Percentiles rank a stretch among this genome's conserved stretches.
Evolutionary conservation across 2,329 filamentous ascomycete genomes (phyloP).

Genomic region (Ophiostoma populinum): DNA sequence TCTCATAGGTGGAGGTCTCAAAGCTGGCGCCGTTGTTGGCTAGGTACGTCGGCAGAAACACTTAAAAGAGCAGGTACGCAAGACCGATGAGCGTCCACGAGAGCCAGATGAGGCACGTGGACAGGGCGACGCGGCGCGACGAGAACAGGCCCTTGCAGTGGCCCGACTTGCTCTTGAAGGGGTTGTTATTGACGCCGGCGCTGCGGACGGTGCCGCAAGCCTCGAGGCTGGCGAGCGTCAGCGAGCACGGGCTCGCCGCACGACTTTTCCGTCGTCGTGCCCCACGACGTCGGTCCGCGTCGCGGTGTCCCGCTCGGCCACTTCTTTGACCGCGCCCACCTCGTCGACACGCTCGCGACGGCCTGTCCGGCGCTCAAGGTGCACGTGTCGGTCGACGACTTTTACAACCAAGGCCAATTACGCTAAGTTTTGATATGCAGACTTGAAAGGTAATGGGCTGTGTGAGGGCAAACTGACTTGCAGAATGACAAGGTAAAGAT

Average conservation of each 20-base stretch:
- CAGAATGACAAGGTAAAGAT: too few species aligned
- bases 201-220: slow-evolving; percentile 24
- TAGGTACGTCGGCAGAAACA: slow-evolving; percentile 47
- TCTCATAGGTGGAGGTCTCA: slow-evolving; percentile 34
- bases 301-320: slow-evolving; percentile 17
- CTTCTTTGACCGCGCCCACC: slow-evolving; percentile 19
- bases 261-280: slow-evolving; percentile 10
- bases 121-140: slow-evolving; percentile 40
- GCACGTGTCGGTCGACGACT: slow-evolving; percentile 18
- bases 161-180: slow-evolving; percentile 17
- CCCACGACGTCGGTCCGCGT: slow-evolving; percentile 14
- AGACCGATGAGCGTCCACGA: slow-evolving; percentile 56
- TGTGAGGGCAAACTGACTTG: too few species aligned
- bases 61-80: slow-evolving; percentile 59
- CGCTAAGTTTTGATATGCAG: too few species aligned
- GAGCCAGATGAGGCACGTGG: slow-evolving; percentile 48
- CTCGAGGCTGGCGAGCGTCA: slow-evolving; percentile 28
- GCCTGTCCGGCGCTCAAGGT: slow-evolving; percentile 22
- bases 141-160: slow-evolving; percentile 50
- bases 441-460: too few species aligned
- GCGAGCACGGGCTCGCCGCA: slow-evolving; percentile 21
- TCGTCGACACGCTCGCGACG: slow-evolving; percentile 15
- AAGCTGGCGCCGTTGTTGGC: slow-evolving; percentile 38
- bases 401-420: slow-evolving; percentile 20
- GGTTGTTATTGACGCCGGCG: background rate